phyloP scores from a whole-genome alignment of 202 grass and related monocot genomes.

The Setaria viridis region DNA sequence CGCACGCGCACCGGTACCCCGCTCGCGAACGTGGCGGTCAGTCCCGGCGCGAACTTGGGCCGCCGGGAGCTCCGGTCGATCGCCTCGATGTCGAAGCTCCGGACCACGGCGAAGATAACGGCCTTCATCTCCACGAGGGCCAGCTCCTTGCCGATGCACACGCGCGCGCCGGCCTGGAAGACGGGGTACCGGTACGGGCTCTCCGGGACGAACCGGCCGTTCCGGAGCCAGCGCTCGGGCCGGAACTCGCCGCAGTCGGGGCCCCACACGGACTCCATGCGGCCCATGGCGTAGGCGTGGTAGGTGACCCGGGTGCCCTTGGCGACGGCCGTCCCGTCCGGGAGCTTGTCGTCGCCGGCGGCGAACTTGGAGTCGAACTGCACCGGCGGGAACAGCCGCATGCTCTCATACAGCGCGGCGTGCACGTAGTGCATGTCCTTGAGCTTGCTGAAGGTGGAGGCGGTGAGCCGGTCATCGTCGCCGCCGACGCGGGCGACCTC shows the following conservation, averaged over 20 bases:
- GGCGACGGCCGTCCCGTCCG: conserved; percentile 67
- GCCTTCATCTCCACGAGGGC: conserved; percentile 91
- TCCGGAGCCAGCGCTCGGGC: conserved; percentile 73
- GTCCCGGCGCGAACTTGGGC: conserved; percentile 78
- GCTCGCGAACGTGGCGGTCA: conserved; percentile 77
- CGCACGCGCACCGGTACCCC: conserved; percentile 69
- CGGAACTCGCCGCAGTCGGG: conserved; percentile 71
- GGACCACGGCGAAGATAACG: conserved; percentile 66
- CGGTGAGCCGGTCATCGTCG: neutral
- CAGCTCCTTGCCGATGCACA: conserved; percentile 84
- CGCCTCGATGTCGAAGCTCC: conserved; percentile 64
- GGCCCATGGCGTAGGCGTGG: conserved; percentile 91
- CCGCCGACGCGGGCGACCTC: conserved; percentile 53
- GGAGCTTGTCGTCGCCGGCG: conserved; percentile 69
- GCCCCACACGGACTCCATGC: conserved; percentile 85
- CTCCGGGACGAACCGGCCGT: conserved; percentile 66
- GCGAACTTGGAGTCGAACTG: conserved; percentile 98
- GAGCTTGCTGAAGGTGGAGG: conserved; percentile 50
- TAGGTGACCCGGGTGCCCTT: conserved; percentile 81
- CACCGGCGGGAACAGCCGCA: conserved; percentile 88
- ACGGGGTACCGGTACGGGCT: conserved; percentile 82
- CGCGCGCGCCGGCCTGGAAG: conserved; percentile 77
- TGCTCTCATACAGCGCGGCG: conserved; percentile 85
- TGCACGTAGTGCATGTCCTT: conserved; percentile 87
- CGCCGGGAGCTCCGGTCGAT: conserved; percentile 37